phyloP scores from a whole-genome alignment of 2,329 filamentous ascomycete genomes.

The Camillea tinctor region DNA sequence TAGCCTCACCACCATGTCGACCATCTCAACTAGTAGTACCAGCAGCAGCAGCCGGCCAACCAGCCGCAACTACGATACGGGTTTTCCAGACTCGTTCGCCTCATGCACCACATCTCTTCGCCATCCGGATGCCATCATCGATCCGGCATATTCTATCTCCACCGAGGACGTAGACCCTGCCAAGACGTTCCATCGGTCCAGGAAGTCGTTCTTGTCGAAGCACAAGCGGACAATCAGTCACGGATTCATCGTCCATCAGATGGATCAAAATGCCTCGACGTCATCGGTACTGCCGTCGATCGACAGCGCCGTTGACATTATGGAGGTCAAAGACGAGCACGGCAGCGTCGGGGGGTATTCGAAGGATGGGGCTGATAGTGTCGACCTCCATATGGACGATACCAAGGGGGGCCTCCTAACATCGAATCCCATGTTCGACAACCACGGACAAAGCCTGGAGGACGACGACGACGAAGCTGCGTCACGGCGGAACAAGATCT shows the following conservation, averaged over 20 bases:
- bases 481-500: conserved; percentile 20
- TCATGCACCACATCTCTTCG: conserved; percentile 58
- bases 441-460: conserved; percentile 15
- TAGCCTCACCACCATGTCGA: conserved; percentile 27
- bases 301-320: conserved; percentile 22
- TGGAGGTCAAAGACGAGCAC: conserved; percentile 14
- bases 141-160: conserved; percentile 55
- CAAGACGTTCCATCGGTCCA: conserved; percentile 42
- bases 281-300: conserved; percentile 18
- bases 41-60: conserved; percentile 27
- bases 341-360: conserved; percentile 18
- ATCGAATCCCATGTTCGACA: conserved; percentile 19
- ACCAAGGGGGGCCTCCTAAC: conserved; percentile 6
- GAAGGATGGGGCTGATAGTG: conserved; percentile 41
- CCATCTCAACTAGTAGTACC: conserved; percentile 19
- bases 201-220: conserved; percentile 47
- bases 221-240: conserved; percentile 47
- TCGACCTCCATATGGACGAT: conserved; percentile 26
- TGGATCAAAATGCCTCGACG: conserved; percentile 25
- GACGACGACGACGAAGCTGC: conserved; percentile 11
- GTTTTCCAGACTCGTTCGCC: conserved; percentile 35
- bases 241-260: conserved; percentile 41
- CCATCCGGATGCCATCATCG: conserved; percentile 61
- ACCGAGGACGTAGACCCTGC: conserved; percentile 50
- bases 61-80: conserved; percentile 33